A percentile compares a stretch with the other conserved stretches of the same genome.
Conservation (phyloP, 805 yeast species). For the Candida koratica region DNA sequence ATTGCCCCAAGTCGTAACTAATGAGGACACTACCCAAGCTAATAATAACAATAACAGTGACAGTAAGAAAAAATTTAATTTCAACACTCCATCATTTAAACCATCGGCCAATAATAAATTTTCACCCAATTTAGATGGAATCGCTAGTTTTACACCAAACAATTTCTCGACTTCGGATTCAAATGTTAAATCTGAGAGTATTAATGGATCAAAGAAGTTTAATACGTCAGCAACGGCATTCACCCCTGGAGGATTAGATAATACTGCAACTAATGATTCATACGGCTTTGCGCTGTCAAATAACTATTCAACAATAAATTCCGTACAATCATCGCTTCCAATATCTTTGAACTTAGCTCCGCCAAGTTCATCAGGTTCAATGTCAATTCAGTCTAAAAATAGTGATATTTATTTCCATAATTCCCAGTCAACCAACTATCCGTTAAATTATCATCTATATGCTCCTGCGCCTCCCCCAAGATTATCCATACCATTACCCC, state of each 20-base stretch:
- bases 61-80: constrained; percentile 27
- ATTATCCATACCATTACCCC: constrained; percentile 52
- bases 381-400: constrained; percentile 14
- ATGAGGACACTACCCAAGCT: background rate
- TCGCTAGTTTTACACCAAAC: constrained; percentile 50
- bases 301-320: background rate
- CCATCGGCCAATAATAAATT: constrained; percentile 32
- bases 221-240: constrained; percentile 39
- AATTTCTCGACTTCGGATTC: constrained; percentile 4
- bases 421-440: constrained; percentile 27
- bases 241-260: constrained; percentile 23
- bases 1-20: constrained; percentile 4
- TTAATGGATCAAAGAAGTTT: constrained; percentile 22
- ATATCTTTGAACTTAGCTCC: background rate
- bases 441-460: constrained; percentile 78
- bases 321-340: constrained; percentile 6
- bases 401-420: constrained; percentile 19
- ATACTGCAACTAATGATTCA: background rate
- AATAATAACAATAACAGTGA: constrained; percentile 4
- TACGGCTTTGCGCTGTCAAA: constrained; percentile 8
- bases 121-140: constrained; percentile 47
- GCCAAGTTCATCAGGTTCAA: constrained; percentile 3
- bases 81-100: constrained; percentile 43
- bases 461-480: constrained; percentile 88
- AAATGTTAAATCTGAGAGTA: background rate